Percentiles rank a stretch among this genome's conserved stretches.
phyloP scores from a whole-genome alignment of 2,329 filamentous ascomycete genomes.

The Exserohilum rostratum region DNA sequence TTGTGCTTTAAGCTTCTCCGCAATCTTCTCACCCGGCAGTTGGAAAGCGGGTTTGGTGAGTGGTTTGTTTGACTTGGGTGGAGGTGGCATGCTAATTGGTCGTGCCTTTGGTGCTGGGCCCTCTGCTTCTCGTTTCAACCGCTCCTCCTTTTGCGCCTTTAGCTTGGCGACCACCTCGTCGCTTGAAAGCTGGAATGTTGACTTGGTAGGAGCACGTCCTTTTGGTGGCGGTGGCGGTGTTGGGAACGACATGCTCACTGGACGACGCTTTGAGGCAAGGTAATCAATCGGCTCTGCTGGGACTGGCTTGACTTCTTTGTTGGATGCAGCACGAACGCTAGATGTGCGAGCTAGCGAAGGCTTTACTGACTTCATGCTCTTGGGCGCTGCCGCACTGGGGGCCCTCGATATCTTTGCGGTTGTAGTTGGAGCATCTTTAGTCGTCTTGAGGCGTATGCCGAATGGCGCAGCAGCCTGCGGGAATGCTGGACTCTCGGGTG shows the following conservation, averaged over 20 bases:
- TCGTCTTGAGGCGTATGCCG: conserved; percentile 10
- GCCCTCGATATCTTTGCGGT: conserved; percentile 34
- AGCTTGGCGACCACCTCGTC: conserved; percentile 60
- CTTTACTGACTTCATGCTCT: conserved; percentile 37
- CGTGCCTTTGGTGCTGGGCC: conserved; percentile 35
- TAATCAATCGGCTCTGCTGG: conserved; percentile 43
- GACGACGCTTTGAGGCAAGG: conserved; percentile 54
- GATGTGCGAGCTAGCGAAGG: conserved; percentile 33
- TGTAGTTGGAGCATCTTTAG: conserved; percentile 12
- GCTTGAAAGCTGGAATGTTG: conserved; percentile 60
- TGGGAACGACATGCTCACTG: conserved; percentile 56
- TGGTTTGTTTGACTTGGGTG: conserved; percentile 58
- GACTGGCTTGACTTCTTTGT: conserved; percentile 29
- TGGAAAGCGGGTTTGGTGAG: conserved; percentile 59
- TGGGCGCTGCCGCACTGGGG: conserved; percentile 33
- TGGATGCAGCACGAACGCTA: conserved; percentile 33
- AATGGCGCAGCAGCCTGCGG: conserved; percentile 11
- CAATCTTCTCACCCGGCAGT: conserved; percentile 60
- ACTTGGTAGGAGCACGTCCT: conserved; percentile 56
- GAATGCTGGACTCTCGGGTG: conserved; percentile 28
- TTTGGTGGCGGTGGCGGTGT: conserved; percentile 55
- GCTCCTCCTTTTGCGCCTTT: conserved; percentile 58
- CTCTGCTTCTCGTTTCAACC: conserved; percentile 53
- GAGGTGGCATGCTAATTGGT: conserved; percentile 55
- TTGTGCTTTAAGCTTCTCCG: conserved; percentile 41